Percentiles rank a stretch among this genome's conserved stretches.
Conservation (phyloP, 2,329 filamentous ascomycete species). For the Neurospora sp. region DNA sequence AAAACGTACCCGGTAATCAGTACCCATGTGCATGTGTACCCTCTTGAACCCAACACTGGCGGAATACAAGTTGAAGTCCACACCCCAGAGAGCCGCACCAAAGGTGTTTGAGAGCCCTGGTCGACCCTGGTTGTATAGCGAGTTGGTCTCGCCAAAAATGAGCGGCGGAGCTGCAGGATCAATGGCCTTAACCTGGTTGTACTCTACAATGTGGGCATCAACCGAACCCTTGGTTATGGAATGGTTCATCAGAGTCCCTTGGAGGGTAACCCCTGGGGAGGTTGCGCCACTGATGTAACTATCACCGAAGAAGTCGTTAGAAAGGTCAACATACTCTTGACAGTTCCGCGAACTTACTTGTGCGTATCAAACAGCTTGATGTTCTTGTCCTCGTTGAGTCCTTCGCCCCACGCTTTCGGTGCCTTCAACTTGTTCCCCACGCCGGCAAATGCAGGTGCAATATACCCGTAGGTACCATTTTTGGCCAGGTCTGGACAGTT, state of each 20-base stretch:
- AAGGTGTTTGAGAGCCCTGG: conserved; percentile 55
- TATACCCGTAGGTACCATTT: conserved; percentile 35
- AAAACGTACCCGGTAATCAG: conserved; percentile 41
- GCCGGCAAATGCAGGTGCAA: conserved; percentile 51
- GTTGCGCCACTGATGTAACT: conserved; percentile 55
- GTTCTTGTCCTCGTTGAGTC: conserved; percentile 37
- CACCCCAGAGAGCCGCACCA: conserved; percentile 54
- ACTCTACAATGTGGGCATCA: conserved; percentile 36
- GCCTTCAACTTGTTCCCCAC: conserved; percentile 41
- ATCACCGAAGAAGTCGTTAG: background rate
- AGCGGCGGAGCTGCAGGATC: conserved; percentile 33
- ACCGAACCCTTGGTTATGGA: conserved; percentile 40
- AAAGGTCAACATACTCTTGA: conserved; percentile 2
- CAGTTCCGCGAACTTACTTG: conserved; percentile 34
- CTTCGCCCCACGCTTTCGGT: conserved; percentile 40
- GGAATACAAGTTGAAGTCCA: conserved; percentile 52
- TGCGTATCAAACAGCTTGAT: conserved; percentile 48
- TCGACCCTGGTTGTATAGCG: conserved; percentile 50
- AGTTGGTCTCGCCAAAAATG: conserved; percentile 53
- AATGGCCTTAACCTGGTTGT: conserved; percentile 29
- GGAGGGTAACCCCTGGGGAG: conserved; percentile 51
- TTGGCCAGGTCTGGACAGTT: conserved; percentile 40
- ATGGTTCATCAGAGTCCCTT: conserved; percentile 56
- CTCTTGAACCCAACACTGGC: conserved; percentile 46
- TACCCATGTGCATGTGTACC: conserved; percentile 56